These are phyloP conservation scores for Fusarium buharicum DNA, from an alignment of 2,329 filamentous ascomycete genomes.

Conservation along the genomic window DNA sequence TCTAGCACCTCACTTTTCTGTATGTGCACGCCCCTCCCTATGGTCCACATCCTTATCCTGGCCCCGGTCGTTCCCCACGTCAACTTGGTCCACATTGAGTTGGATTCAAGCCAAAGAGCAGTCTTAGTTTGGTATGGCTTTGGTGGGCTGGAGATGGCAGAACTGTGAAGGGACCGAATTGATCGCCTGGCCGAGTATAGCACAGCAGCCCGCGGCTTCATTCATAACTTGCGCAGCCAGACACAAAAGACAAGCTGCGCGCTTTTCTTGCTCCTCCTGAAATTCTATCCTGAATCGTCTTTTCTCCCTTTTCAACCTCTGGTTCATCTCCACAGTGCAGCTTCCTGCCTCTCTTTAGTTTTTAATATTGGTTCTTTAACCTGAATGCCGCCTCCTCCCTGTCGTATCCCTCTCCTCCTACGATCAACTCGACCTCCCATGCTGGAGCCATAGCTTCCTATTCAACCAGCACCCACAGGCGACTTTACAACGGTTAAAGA, in stretches of 20 bases:
- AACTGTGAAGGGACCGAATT: conserved; percentile 36
- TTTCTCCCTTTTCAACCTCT: conserved; percentile 7
- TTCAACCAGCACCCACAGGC: conserved; percentile 13
- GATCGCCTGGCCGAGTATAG: conserved; percentile 27
- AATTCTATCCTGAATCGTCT: conserved; percentile 10
- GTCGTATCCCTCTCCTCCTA: conserved; percentile 22
- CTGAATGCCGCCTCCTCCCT: conserved; percentile 40
- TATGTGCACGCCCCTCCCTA: conserved; percentile 36
- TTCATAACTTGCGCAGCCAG: conserved; percentile 43
- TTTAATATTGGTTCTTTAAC: conserved; percentile 12
- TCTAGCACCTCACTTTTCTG: conserved; percentile 1
- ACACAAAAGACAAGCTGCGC: conserved; percentile 45
- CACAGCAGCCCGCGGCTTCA: conserved; percentile 38
- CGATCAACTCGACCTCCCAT: conserved; percentile 33
- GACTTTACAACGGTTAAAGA: conserved; percentile 12
- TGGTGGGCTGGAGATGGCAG: conserved; percentile 28
- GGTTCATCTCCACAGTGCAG: conserved; percentile 11
- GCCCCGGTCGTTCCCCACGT: conserved; percentile 35
- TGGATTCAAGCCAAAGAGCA: conserved; percentile 22
- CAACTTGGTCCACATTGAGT: conserved; percentile 26
- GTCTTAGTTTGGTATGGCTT: conserved; percentile 37
- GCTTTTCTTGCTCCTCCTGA: conserved; percentile 38
- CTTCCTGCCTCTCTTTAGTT: conserved; percentile 24
- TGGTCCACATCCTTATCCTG: conserved; percentile 24
- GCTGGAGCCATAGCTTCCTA: conserved; percentile 17